phyloP scores from a whole-genome alignment of 2,329 filamentous ascomycete genomes.

The Penicillium sp. region DNA sequence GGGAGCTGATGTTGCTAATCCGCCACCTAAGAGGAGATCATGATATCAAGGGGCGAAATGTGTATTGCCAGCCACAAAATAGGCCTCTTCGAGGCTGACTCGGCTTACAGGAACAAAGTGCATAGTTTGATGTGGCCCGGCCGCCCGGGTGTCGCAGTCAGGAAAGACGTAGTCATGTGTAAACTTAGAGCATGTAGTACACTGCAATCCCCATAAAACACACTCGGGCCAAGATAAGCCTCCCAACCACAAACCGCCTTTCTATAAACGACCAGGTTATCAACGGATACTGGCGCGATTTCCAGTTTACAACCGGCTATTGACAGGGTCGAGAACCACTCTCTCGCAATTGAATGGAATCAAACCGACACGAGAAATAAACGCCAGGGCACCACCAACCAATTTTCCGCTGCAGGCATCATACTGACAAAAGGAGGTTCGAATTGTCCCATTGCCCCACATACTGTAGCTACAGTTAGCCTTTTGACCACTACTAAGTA shows the following conservation, averaged over 20 bases:
- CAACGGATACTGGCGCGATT: slow-evolving; percentile 8
- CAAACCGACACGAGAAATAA: background rate
- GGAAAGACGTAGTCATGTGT: background rate
- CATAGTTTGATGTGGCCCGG: background rate
- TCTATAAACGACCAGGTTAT: slow-evolving; percentile 11
- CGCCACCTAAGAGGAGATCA: background rate
- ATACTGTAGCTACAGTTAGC: background rate
- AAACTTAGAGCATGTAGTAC: background rate
- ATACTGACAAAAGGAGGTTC: background rate
- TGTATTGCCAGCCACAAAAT: background rate
- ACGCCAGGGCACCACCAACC: background rate
- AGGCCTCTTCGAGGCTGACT: background rate
- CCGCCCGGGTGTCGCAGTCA: background rate
- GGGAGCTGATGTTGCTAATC: background rate
- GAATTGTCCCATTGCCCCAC: background rate
- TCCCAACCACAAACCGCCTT: background rate
- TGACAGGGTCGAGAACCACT: background rate
- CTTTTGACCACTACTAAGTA: background rate
- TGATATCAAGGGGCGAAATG: background rate
- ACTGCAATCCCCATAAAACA: background rate
- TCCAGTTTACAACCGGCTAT: slow-evolving; percentile 12
- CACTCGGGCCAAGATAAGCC: background rate
- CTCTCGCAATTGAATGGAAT: background rate
- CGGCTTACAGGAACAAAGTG: background rate
- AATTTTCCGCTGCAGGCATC: background rate